Percentiles rank a stretch among this genome's conserved stretches.
Conservation (phyloP, 208 protist species). For the Acanthamoeba rhysodes region DNA sequence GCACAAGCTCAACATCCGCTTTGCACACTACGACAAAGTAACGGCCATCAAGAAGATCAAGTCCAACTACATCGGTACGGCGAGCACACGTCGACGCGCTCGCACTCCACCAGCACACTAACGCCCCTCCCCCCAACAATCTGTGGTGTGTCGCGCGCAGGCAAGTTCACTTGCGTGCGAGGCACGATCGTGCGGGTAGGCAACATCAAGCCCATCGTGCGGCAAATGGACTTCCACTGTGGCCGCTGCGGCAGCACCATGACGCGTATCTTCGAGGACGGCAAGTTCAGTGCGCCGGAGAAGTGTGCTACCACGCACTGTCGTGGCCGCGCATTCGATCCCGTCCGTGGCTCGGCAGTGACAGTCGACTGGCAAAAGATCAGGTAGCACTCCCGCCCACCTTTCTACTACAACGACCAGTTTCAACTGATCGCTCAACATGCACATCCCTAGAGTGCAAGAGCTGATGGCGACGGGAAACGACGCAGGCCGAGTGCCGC, state of each 20-base stretch:
- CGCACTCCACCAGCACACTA: background rate
- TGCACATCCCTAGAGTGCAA: constrained; percentile 89
- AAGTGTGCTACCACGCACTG: constrained; percentile 83
- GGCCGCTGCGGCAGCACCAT: constrained; percentile 79
- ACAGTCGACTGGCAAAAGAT: constrained; percentile 93
- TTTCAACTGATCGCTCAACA: background rate
- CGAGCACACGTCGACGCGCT: background rate
- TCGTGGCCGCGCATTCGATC: constrained; percentile 84
- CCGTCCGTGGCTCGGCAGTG: constrained; percentile 75
- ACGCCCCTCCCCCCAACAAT: no score
- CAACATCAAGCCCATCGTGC: constrained; percentile 90
- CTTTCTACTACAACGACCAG: background rate
- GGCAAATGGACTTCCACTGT: constrained; percentile 89
- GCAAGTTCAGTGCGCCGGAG: constrained; percentile 67
- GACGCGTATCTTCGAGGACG: constrained; percentile 78
- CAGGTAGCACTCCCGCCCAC: background rate
- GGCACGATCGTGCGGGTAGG: constrained; percentile 92
- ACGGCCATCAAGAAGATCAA: constrained; percentile 76
- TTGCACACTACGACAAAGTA: constrained; percentile 28
- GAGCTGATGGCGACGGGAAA: constrained; percentile 88
- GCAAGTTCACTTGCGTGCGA: constrained; percentile 88
- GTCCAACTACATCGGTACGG: constrained; percentile 72
- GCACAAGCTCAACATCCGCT: constrained; percentile 65
- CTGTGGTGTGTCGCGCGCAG: constrained; percentile 38
- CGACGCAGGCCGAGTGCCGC: constrained; percentile 91